These are phyloP conservation scores for Aspergillus latus DNA, from an alignment of 2,329 filamentous ascomycete genomes.

Conservation along the genomic window DNA sequence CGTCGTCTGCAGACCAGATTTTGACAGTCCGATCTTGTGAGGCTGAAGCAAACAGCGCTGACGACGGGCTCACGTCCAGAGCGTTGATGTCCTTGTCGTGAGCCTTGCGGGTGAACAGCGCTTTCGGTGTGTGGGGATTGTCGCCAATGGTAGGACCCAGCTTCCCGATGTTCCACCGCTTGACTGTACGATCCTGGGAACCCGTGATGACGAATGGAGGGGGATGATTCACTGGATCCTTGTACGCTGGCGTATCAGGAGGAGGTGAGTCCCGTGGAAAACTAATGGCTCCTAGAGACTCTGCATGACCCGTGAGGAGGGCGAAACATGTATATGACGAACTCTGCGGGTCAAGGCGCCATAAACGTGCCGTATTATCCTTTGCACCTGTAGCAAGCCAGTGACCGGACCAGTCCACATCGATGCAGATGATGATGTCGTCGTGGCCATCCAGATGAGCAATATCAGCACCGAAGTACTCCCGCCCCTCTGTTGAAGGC, in stretches of 20 bases:
- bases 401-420: slow-evolving; percentile 93
- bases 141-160: slow-evolving; percentile 51
- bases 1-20: slow-evolving; percentile 88
- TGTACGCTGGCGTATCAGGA: slow-evolving; percentile 67
- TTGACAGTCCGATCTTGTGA: slow-evolving; percentile 97
- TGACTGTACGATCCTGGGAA: slow-evolving; percentile 92
- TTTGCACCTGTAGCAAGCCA: slow-evolving; percentile 97
- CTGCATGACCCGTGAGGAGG: slow-evolving; percentile 85
- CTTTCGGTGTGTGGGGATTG: slow-evolving; percentile 46
- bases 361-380: slow-evolving; percentile 90
- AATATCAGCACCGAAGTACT: slow-evolving; percentile 86
- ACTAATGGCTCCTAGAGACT: slow-evolving; percentile 87
- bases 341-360: slow-evolving; percentile 76
- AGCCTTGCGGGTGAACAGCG: slow-evolving; percentile 85
- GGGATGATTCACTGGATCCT: slow-evolving; percentile 73
- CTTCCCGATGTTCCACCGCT: slow-evolving; percentile 81
- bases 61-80: slow-evolving; percentile 72
- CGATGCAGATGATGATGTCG: slow-evolving; percentile 92
- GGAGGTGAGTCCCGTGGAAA: slow-evolving; percentile 70
- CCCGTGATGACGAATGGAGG: slow-evolving; percentile 85
- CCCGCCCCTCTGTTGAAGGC: slow-evolving; percentile 37
- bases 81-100: slow-evolving; percentile 99
- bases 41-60: slow-evolving; percentile 86
- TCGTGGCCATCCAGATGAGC: slow-evolving; percentile 84
- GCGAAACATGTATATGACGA: slow-evolving; percentile 77